Evolutionary conservation across 768 basidiomycete genomes (phyloP).

Genomic region (Agaricus subrufescens): DNA sequence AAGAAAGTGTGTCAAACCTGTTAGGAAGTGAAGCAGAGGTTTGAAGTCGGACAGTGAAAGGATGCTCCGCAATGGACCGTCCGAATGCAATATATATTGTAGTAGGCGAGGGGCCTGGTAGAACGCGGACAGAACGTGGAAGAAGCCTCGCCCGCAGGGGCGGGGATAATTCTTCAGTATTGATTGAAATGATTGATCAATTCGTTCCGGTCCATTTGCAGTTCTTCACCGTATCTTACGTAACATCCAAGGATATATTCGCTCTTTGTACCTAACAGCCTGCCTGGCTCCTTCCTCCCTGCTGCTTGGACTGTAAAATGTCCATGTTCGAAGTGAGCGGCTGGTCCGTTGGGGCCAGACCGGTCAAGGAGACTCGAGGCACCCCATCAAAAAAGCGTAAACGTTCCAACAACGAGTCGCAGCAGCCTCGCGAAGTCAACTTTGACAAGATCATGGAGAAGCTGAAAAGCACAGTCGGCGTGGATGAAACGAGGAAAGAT

Average conservation of each 20-base stretch:
- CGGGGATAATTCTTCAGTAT: too few species aligned
- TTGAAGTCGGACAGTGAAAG: too few species aligned
- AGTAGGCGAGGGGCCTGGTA: too few species aligned
- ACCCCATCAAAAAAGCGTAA: conserved; percentile 52
- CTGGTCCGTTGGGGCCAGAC: conserved; percentile 50
- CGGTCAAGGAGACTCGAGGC: conserved; percentile 28
- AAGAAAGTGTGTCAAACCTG: too few species aligned
- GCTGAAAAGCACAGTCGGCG: conserved; percentile 23
- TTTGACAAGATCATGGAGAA: conserved; percentile 58
- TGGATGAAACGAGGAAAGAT: conserved; percentile 17
- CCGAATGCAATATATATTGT: too few species aligned
- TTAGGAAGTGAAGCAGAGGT: too few species aligned
- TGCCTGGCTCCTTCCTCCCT: not conserved
- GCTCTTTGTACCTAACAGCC: not conserved
- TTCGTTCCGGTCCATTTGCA: too few species aligned
- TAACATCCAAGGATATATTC: not conserved
- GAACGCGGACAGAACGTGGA: too few species aligned
- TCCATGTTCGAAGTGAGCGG: conserved; percentile 58
- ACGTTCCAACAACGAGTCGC: conserved; percentile 30
- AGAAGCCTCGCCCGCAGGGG: too few species aligned
- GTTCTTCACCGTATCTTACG: not conserved
- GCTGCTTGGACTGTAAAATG: not conserved
- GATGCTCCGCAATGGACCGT: too few species aligned
- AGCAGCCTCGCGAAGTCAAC: conserved; percentile 41
- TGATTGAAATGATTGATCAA: not conserved